Evolutionary conservation across 1,139 yeast species (phyloP).

Genomic region (Candida pseudoviswanathii): DNA sequence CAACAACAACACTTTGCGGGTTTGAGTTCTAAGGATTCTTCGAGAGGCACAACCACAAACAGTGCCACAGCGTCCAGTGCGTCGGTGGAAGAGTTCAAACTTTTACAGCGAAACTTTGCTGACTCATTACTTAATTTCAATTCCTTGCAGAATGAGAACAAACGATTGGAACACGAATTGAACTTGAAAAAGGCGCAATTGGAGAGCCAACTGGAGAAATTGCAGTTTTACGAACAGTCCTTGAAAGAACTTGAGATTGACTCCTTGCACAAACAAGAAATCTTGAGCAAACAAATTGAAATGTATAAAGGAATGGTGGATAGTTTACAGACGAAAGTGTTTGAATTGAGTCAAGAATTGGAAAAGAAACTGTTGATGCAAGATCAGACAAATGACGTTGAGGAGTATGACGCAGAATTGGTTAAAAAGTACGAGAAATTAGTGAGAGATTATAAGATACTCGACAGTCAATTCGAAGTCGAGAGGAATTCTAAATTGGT

Average conservation of each 20-base stretch:
- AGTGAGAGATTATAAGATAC: conserved; percentile 39
- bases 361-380: conserved; percentile 13
- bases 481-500: conserved; percentile 54
- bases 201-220: conserved; percentile 22
- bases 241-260: conserved; percentile 25
- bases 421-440: conserved; percentile 33
- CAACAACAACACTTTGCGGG: conserved; percentile 3
- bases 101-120: conserved; percentile 30
- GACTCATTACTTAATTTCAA: conserved; percentile 28
- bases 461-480: conserved; percentile 45
- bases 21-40: conserved; percentile 2
- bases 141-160: conserved; percentile 22
- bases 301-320: conserved; percentile 35
- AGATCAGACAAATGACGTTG: conserved; percentile 8
- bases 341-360: conserved; percentile 27
- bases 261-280: conserved; percentile 27
- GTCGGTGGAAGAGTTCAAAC: conserved; percentile 15
- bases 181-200: conserved; percentile 19
- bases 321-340: conserved; percentile 32
- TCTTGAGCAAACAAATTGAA: conserved; percentile 31
- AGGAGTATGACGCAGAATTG: conserved; percentile 8
- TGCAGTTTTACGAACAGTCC: conserved; percentile 23
- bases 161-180: conserved; percentile 27
- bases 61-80: conserved; percentile 1
- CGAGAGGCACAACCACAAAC: not conserved